Conservation (phyloP, 305 asterid genomes). For the Plantago lanceolata region DNA sequence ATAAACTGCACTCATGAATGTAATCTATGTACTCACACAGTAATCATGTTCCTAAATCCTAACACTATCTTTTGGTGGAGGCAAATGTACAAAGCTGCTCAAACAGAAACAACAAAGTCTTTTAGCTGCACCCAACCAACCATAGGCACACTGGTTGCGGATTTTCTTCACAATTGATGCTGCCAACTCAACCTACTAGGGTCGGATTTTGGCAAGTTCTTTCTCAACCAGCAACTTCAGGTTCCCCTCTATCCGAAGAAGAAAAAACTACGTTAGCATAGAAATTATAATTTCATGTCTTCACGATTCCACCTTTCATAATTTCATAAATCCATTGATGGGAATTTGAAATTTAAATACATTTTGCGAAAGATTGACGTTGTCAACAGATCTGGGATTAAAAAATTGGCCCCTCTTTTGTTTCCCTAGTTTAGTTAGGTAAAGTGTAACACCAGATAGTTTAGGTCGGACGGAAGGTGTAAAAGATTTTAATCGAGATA, state of each 20-base stretch:
- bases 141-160: conserved; percentile 76
- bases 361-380: too few relatives aligned
- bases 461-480: too few relatives aligned
- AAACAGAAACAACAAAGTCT: conserved; percentile 35
- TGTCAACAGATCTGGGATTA: too few relatives aligned
- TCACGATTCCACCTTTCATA: too few relatives aligned
- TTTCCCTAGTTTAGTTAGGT: too few relatives aligned
- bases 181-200: conserved; percentile 59
- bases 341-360: too few relatives aligned
- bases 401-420: too few relatives aligned
- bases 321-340: too few relatives aligned
- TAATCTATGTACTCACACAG: not conserved
- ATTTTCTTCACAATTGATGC: conserved; percentile 57
- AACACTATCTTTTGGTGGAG: not conserved
- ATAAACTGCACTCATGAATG: not conserved
- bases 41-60: not conserved
- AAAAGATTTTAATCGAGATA: too few relatives aligned
- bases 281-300: too few relatives aligned
- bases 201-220: conserved; percentile 59
- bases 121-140: conserved; percentile 86
- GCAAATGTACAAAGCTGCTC: not conserved
- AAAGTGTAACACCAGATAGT: too few relatives aligned
- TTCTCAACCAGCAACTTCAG: conserved; percentile 51
- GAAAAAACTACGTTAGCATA: not conserved
- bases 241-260: conserved; percentile 53